Conservation (phyloP, 805 yeast genomes). For the Zygotorulaspora danielsina region DNA sequence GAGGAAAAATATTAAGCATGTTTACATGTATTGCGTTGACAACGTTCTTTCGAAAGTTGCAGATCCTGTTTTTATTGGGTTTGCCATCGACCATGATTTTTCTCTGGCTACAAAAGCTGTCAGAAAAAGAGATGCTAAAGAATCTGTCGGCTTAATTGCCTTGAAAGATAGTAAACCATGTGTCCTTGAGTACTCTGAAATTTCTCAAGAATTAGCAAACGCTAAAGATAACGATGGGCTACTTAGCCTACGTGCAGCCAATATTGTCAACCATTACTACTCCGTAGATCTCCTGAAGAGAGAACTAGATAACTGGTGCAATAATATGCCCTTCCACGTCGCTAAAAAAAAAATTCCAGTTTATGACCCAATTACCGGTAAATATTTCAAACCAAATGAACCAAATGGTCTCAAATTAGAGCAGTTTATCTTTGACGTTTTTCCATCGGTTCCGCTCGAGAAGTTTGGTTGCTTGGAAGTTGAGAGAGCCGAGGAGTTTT, state of each 20-base stretch:
- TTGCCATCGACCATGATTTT: constrained; percentile 61
- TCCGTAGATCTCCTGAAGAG: constrained; percentile 64
- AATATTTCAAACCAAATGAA: constrained; percentile 53
- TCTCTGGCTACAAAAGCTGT: constrained; percentile 91
- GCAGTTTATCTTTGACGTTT: constrained; percentile 95
- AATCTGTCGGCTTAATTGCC: constrained; percentile 90
- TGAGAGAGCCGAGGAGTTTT: constrained; percentile 75
- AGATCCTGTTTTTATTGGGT: constrained; percentile 83
- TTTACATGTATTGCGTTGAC: constrained; percentile 97
- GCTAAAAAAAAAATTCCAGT: constrained; percentile 84
- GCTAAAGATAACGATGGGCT: constrained; percentile 57
- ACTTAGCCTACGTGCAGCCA: constrained; percentile 83
- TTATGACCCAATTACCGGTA: constrained; percentile 46
- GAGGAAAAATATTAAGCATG: constrained; percentile 69
- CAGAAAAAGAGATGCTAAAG: constrained; percentile 81
- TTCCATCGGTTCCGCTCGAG: constrained; percentile 64
- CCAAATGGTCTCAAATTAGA: constrained; percentile 94
- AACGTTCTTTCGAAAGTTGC: constrained; percentile 88
- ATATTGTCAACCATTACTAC: constrained; percentile 95
- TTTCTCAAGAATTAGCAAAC: constrained; percentile 66
- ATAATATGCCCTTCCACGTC: constrained; percentile 83
- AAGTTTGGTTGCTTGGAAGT: constrained; percentile 93
- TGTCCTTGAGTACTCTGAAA: constrained; percentile 94
- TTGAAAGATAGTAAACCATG: constrained; percentile 64
- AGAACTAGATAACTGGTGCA: constrained; percentile 65